A percentile compares a stretch with the other conserved stretches of the same genome.
Conservation (phyloP, 305 asterid species). For the Solanum hybrid region DNA sequence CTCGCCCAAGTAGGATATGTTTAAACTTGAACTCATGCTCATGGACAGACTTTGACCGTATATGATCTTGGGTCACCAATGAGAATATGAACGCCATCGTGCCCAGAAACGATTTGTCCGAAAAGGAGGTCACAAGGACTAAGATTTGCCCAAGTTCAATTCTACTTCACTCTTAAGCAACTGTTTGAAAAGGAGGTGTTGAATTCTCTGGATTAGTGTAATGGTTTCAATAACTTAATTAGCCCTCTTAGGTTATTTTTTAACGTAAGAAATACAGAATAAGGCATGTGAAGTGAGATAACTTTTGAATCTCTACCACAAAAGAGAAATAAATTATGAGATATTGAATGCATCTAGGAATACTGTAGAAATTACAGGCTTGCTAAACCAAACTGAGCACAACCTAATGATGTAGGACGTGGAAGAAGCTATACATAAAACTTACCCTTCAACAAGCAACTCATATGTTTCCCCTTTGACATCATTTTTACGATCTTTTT, state of each 20-base stretch:
- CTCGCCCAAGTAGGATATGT: neutral
- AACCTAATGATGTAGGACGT: neutral
- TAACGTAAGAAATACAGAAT: neutral
- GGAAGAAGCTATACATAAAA: slow-evolving; percentile 1
- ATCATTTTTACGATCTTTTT: slow-evolving; percentile 8
- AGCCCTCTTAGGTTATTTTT: neutral
- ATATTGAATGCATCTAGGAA: neutral
- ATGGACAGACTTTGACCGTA: neutral
- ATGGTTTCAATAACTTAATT: neutral
- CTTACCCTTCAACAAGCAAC: slow-evolving; percentile 88
- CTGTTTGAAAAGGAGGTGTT: neutral
- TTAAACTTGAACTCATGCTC: neutral
- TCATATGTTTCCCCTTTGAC: slow-evolving; percentile 34
- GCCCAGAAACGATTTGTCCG: neutral
- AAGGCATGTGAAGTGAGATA: neutral
- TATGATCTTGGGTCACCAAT: neutral
- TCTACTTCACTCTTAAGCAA: neutral
- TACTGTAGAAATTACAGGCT: neutral
- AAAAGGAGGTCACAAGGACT: neutral
- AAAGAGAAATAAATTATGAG: neutral
- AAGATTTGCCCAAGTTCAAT: neutral
- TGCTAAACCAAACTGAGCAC: neutral
- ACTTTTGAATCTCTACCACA: neutral
- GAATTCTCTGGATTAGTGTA: neutral
- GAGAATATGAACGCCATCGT: neutral